Base-by-base conservation (phyloP, 2,329 filamentous ascomycete species). In the Nothophaeocryptopus gaeumannii region DNA sequence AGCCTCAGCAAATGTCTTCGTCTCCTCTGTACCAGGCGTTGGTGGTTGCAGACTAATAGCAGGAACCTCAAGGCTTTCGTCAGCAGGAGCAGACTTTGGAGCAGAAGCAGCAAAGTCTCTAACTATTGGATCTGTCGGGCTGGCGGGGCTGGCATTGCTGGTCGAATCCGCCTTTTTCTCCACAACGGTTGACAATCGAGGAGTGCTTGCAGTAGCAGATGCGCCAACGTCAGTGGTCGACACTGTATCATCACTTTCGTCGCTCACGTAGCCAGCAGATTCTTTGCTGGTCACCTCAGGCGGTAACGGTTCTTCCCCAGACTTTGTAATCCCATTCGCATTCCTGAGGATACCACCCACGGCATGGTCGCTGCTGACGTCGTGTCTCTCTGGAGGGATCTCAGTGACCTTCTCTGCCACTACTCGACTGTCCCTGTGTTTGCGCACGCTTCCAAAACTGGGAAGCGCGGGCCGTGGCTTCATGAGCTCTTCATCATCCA, bases 401-500 rank as follows among this genome's bases (percentile, higher is more conserved):
- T 74, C 72, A 9, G 77, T 77, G 31, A 76, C 73, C 52, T 78
- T 78, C 41, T 75, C 85, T 14, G 76, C 71, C 34, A 78, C 72
- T 0, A 72, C 72, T 16, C 56, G 56, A 26, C 20, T 26, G 11
- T 51, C 39, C 38, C 60, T 70, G 59, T 42, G 81, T 77, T 49
- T 67, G 51, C 48, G 59, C 31, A 91, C 76, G 61, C 87, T 90
- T 13, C 86, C 86, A 66, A 91, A 91, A 1, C 79, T 84, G 1
- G 87, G 87, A 33, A 91, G 70, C 1, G 82, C 83, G 5, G 87
- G 86, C 30, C 86, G 75, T n/a, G 87, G 87, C 58, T 82, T 82
- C 84, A 89, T 88, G 11, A 82, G 72, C 52, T 78, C 77, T 47
- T 84, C 79, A 36, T 86, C 82, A 29, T 86, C 81, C 11, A 49